Evolutionary conservation across 2,329 filamentous ascomycete genomes (phyloP).

Genomic region (Chaetomium strumarium): DNA sequence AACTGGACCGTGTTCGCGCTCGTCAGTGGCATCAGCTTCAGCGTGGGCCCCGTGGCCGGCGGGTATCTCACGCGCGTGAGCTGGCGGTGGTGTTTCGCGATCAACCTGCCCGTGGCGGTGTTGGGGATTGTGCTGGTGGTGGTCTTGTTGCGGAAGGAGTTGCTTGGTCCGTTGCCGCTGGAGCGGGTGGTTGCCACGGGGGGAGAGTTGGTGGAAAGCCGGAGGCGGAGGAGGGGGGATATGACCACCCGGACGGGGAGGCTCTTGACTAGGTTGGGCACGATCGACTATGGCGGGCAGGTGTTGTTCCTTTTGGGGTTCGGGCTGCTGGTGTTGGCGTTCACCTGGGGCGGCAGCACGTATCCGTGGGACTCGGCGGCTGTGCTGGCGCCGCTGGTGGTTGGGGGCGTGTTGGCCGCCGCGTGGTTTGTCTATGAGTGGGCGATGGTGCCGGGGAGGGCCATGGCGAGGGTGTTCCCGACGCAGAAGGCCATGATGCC

Average conservation of each 20-base stretch:
- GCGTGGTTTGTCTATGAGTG: constrained; percentile 48
- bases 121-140: constrained; percentile 49
- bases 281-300: constrained; percentile 51
- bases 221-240: constrained; percentile 15
- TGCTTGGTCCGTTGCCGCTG: constrained; percentile 44
- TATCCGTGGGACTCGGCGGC: constrained; percentile 46
- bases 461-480: constrained; percentile 44
- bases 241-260: constrained; percentile 17
- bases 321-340: constrained; percentile 47
- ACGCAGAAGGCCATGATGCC: constrained; percentile 59
- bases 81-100: constrained; percentile 64
- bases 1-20: constrained; percentile 59
- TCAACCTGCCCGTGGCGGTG: constrained; percentile 52
- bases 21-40: constrained; percentile 53
- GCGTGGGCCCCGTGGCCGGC: constrained; percentile 56
- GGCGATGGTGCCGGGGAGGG: constrained; percentile 44
- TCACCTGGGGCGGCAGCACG: constrained; percentile 51
- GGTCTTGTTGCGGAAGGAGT: constrained; percentile 51
- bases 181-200: background rate
- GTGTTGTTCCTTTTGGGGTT: constrained; percentile 50
- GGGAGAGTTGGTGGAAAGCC: background rate
- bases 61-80: constrained; percentile 48
- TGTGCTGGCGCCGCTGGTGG: constrained; percentile 44
- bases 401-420: constrained; percentile 38
- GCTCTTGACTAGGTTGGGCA: constrained; percentile 44